Conservation (phyloP, 2,329 filamentous ascomycete species). For the Davidsoniella australis region DNA sequence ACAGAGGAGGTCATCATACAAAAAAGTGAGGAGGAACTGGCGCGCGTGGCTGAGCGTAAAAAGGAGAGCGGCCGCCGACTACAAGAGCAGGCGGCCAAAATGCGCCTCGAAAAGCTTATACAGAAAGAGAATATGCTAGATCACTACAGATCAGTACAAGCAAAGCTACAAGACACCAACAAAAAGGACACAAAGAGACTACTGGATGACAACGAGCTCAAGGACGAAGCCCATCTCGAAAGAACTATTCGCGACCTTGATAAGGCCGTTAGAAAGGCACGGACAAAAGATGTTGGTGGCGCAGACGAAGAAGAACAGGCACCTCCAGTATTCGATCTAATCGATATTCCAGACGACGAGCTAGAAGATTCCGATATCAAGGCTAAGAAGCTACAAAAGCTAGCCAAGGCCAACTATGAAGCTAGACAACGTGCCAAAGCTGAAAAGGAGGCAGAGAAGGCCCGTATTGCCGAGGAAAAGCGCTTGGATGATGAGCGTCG, state of each 20-base stretch:
- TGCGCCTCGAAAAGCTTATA: conserved; percentile 87
- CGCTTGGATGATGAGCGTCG: conserved; percentile 69
- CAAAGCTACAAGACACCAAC: conserved; percentile 52
- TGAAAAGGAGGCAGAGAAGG: conserved; percentile 87
- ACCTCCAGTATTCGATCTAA: conserved; percentile 67
- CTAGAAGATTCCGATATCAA: conserved; percentile 84
- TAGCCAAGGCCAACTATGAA: conserved; percentile 90
- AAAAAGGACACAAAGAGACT: conserved; percentile 85
- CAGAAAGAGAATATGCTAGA: conserved; percentile 91
- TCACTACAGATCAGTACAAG: conserved; percentile 75
- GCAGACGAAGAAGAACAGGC: conserved; percentile 60
- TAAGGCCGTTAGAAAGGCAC: conserved; percentile 70
- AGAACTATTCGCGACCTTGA: conserved; percentile 78
- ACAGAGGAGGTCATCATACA: conserved; percentile 80
- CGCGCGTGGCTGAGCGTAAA: conserved; percentile 76
- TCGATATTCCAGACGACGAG: conserved; percentile 81
- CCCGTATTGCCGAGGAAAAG: conserved; percentile 65
- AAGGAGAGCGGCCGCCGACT: conserved; percentile 83
- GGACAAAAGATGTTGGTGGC: conserved; percentile 83
- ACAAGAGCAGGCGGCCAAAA: conserved; percentile 93
- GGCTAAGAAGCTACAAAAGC: conserved; percentile 77
- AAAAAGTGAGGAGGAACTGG: conserved; percentile 89
- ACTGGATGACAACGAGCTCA: conserved; percentile 78
- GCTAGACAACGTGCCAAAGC: conserved; percentile 85
- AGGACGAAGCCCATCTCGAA: conserved; percentile 76